A percentile compares a stretch with the other conserved stretches of the same genome.
Evolutionary conservation across 768 basidiomycete genomes (phyloP).

Genomic region (Rubroboletus satanas): DNA sequence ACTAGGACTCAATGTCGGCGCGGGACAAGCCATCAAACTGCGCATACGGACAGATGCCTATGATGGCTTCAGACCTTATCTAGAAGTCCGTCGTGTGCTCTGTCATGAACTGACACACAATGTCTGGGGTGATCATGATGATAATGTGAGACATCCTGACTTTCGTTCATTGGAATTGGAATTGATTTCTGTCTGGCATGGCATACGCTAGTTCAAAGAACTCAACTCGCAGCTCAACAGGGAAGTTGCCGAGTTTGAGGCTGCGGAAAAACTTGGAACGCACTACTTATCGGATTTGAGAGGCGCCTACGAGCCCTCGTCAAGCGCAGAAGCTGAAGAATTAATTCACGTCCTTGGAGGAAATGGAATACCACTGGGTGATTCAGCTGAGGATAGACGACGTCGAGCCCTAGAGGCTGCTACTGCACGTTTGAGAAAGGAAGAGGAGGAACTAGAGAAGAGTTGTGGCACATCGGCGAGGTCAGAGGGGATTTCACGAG

Average conservation of each 20-base stretch:
- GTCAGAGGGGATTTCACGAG: neutral
- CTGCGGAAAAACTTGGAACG: conserved; percentile 46
- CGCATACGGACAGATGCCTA: conserved; percentile 67
- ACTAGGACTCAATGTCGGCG: conserved; percentile 64
- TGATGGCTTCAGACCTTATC: conserved; percentile 68
- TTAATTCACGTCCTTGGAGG: conserved; percentile 56
- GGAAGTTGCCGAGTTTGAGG: conserved; percentile 69
- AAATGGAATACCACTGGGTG: conserved; percentile 23
- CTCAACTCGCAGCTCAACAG: conserved; percentile 71
- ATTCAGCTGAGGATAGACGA: conserved; percentile 58
- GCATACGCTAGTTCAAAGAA: conserved; percentile 60
- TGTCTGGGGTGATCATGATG: conserved; percentile 67
- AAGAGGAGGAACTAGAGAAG: conserved; percentile 70
- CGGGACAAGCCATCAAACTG: conserved; percentile 61
- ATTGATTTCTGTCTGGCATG: neutral
- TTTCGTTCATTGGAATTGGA: neutral
- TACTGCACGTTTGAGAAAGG: conserved; percentile 51
- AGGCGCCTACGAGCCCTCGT: conserved; percentile 48
- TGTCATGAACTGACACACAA: conserved; percentile 81
- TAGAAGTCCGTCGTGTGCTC: conserved; percentile 60
- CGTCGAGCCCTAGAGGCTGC: conserved; percentile 56
- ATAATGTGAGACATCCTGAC: conserved; percentile 49
- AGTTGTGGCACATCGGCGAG: conserved; percentile 56
- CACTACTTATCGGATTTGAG: conserved; percentile 42
- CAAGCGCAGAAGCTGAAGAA: conserved; percentile 55